Evolutionary conservation across 768 basidiomycete species (phyloP).

Genomic region (Gloeopeniophorella convolvens): DNA sequence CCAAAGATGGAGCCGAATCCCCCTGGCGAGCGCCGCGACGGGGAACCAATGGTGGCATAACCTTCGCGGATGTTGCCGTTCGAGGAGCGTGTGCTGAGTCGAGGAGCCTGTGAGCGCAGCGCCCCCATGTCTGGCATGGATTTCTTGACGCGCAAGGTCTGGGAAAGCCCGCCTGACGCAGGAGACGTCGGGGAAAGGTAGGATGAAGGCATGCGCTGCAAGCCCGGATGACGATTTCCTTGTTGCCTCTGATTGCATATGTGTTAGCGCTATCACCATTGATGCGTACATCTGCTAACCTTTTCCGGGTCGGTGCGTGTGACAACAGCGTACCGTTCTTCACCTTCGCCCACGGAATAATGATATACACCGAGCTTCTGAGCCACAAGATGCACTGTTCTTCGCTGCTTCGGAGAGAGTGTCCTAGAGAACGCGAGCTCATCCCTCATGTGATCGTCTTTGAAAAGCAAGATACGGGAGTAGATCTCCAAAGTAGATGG

Average conservation of each 20-base stretch:
- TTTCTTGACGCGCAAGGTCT: conserved; percentile 82
- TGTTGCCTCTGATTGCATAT: conserved; percentile 29
- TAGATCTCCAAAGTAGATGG: conserved; percentile 95
- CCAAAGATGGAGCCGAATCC: conserved; percentile 70
- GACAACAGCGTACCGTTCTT: conserved; percentile 90
- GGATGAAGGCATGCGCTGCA: conserved; percentile 77
- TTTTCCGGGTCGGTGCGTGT: conserved; percentile 82
- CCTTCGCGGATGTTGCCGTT: conserved; percentile 85
- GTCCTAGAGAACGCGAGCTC: conserved; percentile 95
- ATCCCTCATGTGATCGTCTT: conserved; percentile 95
- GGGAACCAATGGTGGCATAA: conserved; percentile 81
- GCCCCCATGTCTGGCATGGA: conserved; percentile 98
- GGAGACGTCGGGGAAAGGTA: conserved; percentile 54
- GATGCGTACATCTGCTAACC: conserved; percentile 36
- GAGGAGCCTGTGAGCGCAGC: conserved; percentile 70
- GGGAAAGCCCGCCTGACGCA: conserved; percentile 37
- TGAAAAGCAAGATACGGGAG: conserved; percentile 93
- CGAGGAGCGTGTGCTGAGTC: conserved; percentile 72
- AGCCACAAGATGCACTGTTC: conserved; percentile 93
- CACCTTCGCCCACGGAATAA: conserved; percentile 88
- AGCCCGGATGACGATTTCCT: conserved; percentile 43
- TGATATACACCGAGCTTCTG: conserved; percentile 95
- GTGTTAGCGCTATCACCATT: not conserved
- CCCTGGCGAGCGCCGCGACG: conserved; percentile 68
- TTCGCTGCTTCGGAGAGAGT: conserved; percentile 75